Conservation (phyloP, 768 basidiomycete genomes). For the Solioccasus polychromus region DNA sequence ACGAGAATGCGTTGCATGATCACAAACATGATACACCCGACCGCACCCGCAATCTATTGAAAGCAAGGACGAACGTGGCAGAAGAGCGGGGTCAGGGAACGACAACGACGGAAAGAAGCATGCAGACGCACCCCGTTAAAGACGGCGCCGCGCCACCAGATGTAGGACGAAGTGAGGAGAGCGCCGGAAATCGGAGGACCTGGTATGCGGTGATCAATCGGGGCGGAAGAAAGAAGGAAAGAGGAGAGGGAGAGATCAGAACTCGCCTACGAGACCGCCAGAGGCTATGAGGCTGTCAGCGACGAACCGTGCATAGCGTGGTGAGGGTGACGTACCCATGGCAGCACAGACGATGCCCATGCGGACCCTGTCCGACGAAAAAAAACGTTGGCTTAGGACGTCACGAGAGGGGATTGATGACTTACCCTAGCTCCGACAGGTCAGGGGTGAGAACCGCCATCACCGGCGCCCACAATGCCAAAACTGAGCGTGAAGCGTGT, state of each 20-base stretch:
- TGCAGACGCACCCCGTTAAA: slow-evolving; percentile 48
- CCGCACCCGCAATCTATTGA: slow-evolving; percentile 15
- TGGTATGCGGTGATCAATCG: too few species aligned
- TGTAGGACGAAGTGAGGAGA: slow-evolving; percentile 45
- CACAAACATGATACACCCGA: slow-evolving; percentile 27
- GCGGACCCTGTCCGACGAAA: slow-evolving; percentile 30
- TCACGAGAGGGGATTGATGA: background rate
- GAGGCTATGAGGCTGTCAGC: slow-evolving; percentile 12
- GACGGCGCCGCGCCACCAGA: slow-evolving; percentile 59
- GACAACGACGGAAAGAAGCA: background rate
- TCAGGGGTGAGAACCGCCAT: slow-evolving; percentile 43
- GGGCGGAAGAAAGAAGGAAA: background rate
- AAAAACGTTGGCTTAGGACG: background rate
- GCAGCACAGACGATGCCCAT: slow-evolving; percentile 50
- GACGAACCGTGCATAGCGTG: background rate
- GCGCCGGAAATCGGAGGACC: slow-evolving; percentile 60
- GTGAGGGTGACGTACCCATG: slow-evolving; percentile 34
- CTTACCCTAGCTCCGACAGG: slow-evolving; percentile 52
- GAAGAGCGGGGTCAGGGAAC: background rate
- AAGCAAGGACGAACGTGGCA: background rate
- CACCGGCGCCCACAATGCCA: slow-evolving; percentile 42
- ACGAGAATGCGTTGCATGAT: slow-evolving; percentile 25
- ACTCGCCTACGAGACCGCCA: slow-evolving; percentile 24
- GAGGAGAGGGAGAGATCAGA: background rate
- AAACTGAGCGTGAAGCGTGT: too few species aligned